Conservation (phyloP, 306 rosid genomes). For the barrel medic (Medicago truncatula) region MtrunA17r5.0-ANR NC_053048.1:33590001-33590500, state of each 20-base stretch:
- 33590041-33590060: not conserved
- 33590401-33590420: constrained; percentile 91
- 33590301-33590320: constrained; percentile 23
- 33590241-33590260: constrained; percentile 61
- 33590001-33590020: not conserved
- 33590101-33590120: constrained; percentile 19
- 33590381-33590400: constrained; percentile 94
- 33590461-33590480: constrained; percentile 25
- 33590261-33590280: constrained; percentile 37
- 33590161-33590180: constrained; percentile 95
- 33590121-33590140: constrained; percentile 81
- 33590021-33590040: not conserved
- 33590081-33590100: constrained; percentile 22
- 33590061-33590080: not conserved
- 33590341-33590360: constrained; percentile 99
- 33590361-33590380: constrained; percentile 99
- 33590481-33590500: constrained; percentile 22
- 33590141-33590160: constrained; percentile 98
- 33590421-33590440: constrained; percentile 81
- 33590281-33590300: constrained; percentile 5
- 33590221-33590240: constrained; percentile 96
- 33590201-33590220: constrained; percentile 91
- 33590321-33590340: constrained; percentile 19
- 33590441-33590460: constrained; percentile 36
- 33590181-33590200: constrained; percentile 96